Conservation (phyloP, 176 grass and related monocot genomes). For the Lolium perenne region DNA sequence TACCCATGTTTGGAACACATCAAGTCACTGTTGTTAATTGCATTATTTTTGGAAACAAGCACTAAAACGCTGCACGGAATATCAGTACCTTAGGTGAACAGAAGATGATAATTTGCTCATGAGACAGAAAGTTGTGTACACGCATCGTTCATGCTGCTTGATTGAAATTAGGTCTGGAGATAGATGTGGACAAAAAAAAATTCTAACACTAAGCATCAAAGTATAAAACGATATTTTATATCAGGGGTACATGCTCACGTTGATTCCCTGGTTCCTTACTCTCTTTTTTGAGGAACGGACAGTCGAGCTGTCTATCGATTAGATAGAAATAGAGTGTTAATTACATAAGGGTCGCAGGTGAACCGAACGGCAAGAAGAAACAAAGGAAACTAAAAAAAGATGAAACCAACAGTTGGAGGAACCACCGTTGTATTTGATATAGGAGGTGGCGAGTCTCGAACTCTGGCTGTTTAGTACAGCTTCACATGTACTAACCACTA, state of each 20-base stretch:
- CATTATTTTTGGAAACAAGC: neutral
- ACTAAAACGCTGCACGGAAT: neutral
- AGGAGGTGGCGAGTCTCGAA: too few relatives aligned
- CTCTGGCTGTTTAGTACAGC: too few relatives aligned
- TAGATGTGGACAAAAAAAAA: neutral
- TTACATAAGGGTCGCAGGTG: too few relatives aligned
- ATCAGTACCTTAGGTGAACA: neutral
- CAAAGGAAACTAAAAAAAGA: too few relatives aligned
- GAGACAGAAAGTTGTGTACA: slow-evolving; percentile 1
- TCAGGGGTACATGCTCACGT: neutral
- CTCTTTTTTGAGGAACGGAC: too few relatives aligned
- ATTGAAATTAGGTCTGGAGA: neutral
- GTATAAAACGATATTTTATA: neutral
- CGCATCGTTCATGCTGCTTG: neutral
- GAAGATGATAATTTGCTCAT: slow-evolving; percentile 1
- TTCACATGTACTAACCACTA: too few relatives aligned
- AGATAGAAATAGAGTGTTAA: neutral
- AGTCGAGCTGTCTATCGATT: too few relatives aligned
- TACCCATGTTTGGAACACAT: neutral
- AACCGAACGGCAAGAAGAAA: too few relatives aligned
- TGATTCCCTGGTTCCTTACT: too few relatives aligned
- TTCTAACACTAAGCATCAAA: neutral
- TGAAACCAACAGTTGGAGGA: too few relatives aligned
- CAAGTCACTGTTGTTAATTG: neutral
- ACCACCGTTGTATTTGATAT: too few relatives aligned